Percentiles rank a stretch among this genome's conserved stretches.
Evolutionary conservation across 495 filamentous ascomycete genomes (phyloP).

Genomic region (Neurospora africana): DNA sequence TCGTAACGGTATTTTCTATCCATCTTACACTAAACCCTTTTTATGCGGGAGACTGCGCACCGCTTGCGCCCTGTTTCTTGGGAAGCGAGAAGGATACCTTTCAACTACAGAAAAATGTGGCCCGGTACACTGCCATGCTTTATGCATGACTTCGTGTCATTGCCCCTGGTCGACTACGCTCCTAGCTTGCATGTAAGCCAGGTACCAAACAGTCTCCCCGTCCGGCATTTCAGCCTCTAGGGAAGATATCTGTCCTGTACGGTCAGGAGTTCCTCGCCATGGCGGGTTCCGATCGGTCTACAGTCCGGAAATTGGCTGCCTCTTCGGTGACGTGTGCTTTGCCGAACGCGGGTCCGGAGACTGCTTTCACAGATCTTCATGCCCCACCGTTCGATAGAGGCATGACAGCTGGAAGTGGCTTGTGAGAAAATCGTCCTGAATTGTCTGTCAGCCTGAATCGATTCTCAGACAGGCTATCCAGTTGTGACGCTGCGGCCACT

Average conservation of each 20-base stretch:
- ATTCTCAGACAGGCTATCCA: not conserved
- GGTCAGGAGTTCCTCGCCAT: not conserved
- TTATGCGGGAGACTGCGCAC: not conserved
- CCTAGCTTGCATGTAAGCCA: not conserved
- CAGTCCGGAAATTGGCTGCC: not conserved
- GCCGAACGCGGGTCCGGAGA: not conserved
- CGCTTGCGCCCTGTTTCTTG: not conserved
- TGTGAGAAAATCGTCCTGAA: not conserved
- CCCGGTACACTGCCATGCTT: constrained; percentile 11
- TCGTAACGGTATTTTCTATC: not conserved
- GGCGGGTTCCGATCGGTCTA: not conserved
- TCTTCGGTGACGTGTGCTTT: not conserved
- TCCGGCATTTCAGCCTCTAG: not conserved
- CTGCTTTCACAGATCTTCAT: not conserved
- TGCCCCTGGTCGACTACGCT: constrained; percentile 20
- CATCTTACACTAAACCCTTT: not conserved
- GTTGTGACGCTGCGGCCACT: not conserved
- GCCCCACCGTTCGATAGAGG: not conserved
- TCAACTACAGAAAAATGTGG: not conserved
- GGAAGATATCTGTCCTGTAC: not conserved
- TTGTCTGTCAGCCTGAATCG: not conserved
- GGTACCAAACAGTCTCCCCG: not conserved
- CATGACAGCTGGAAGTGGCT: not conserved
- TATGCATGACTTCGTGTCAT: constrained; percentile 39
- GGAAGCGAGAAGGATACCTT: not conserved